phyloP scores from a whole-genome alignment of 2,329 filamentous ascomycete species.

The Ploettnerulaceae sp. region DNA sequence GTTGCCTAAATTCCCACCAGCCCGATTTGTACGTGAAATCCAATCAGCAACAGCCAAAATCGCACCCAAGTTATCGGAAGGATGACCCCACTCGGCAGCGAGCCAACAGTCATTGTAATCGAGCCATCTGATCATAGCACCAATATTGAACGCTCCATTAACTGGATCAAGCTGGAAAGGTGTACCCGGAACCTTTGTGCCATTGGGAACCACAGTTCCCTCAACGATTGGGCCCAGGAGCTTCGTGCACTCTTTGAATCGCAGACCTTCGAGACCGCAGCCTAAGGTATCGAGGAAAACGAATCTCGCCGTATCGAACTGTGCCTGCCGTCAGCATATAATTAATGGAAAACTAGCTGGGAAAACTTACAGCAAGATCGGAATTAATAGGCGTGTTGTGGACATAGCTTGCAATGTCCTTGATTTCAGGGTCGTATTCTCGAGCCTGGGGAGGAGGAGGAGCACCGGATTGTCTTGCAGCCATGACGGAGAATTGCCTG shows the following conservation, averaged over 20 bases:
- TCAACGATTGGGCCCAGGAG: slow-evolving; percentile 87
- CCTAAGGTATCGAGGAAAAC: slow-evolving; percentile 96
- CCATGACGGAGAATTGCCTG: slow-evolving; percentile 36
- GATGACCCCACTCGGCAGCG: slow-evolving; percentile 97
- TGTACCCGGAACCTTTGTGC: slow-evolving; percentile 85
- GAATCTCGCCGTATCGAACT: slow-evolving; percentile 95
- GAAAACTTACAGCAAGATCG: slow-evolving; percentile 74
- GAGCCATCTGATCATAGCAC: slow-evolving; percentile 97
- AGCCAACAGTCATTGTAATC: slow-evolving; percentile 99
- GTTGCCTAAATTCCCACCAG: slow-evolving; percentile 72
- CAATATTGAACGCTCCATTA: slow-evolving; percentile 97
- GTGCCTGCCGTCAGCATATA: slow-evolving; percentile 19
- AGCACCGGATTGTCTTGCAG: slow-evolving; percentile 38
- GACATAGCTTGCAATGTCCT: slow-evolving; percentile 92
- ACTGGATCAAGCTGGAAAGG: slow-evolving; percentile 92
- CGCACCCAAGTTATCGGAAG: slow-evolving; percentile 94
- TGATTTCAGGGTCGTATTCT: slow-evolving; percentile 86
- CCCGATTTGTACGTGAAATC: slow-evolving; percentile 85
- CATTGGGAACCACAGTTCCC: slow-evolving; percentile 87
- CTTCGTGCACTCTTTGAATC: slow-evolving; percentile 94
- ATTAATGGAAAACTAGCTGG: slow-evolving; percentile 4
- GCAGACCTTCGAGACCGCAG: slow-evolving; percentile 90
- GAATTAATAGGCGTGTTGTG: slow-evolving; percentile 89
- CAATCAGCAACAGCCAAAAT: slow-evolving; percentile 97
- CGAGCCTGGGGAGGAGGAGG: slow-evolving; percentile 46